Evolutionary conservation across 768 basidiomycete genomes (phyloP), one percentile per base, ranked within the genome.

Genomic region (Mycena epipterygia): DNA sequence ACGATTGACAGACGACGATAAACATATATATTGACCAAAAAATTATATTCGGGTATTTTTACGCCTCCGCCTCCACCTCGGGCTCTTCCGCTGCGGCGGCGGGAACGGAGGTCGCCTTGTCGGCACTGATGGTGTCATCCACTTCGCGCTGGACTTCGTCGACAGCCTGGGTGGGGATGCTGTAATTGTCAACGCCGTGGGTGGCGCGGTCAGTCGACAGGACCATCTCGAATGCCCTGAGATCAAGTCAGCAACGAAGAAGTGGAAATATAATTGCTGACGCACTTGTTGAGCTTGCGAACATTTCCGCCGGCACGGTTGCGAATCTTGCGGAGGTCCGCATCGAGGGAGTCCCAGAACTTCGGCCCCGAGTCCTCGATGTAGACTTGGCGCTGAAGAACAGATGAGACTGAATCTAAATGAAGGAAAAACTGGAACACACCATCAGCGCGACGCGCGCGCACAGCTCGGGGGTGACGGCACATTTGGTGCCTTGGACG

Each of bases 161-260:
- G n/a, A 41, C 39, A 17, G 39, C 27, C 14, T 58, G 2, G 35
- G 19, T 46, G 30, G 59, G 59, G 42, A 61, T 61, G 44, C 32
- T 61, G 59, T 61, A 62, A 41, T 51, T 27, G 48, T 62, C 48
- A 14, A 62, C 21, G n/a, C 60, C 60, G 23, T 62, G 60, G 48
- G 60, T 51, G 4, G 44, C 60, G 16, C 46, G 60, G 60, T 62
- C 46, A 16, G 60, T 49, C 7, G 44, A 25, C 16, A 62, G 48
- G 35, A 62, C 48, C 12, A 9, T 62, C 46, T 62, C 32, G n/a
- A 62, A 62, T 29, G 60, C 60, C 60, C 60, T 62, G 42, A 57
- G 55, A 2, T 14, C 12, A 17, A 14, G 35, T 51, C 25, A 51
- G 49, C 49, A 51, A 55, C 33, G 19, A 55, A 19, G 8, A 35